Evolutionary conservation across 768 basidiomycete genomes (phyloP).

Genomic region (Amanita subjunquillea): DNA sequence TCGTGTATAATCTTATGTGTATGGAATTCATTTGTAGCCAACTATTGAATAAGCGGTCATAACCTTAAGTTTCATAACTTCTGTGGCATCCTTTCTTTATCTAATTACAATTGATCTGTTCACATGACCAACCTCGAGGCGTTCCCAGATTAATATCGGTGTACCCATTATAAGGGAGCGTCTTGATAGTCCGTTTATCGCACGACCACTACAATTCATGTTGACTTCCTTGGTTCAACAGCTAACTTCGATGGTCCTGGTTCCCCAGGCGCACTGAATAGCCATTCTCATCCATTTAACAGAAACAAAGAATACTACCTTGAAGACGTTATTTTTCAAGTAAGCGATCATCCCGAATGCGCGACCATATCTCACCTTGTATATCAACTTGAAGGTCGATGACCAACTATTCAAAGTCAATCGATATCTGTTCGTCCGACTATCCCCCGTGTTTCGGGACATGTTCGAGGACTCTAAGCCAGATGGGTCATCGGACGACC

Average conservation of each 20-base stretch:
- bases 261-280: not conserved
- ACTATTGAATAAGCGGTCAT: too few species aligned
- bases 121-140: too few species aligned
- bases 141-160: too few species aligned
- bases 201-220: not conserved
- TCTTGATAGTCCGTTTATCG: too few species aligned
- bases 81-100: too few species aligned
- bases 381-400: conserved; percentile 15
- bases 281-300: not conserved
- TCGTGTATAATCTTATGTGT: too few species aligned
- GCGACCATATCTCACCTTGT: not conserved
- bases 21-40: too few species aligned
- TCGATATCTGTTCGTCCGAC: conserved; percentile 12
- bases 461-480: conserved; percentile 11
- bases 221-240: not conserved
- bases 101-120: too few species aligned
- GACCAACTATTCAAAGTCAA: conserved; percentile 17
- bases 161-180: too few species aligned
- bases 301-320: not conserved
- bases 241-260: not conserved
- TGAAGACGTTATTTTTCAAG: not conserved
- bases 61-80: too few species aligned
- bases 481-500: conserved; percentile 17
- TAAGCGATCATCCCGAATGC: not conserved
- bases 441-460: conserved; percentile 16